Conservation (phyloP, 2,329 filamentous ascomycete genomes). For the Colletotrichum ledebouriae region DNA sequence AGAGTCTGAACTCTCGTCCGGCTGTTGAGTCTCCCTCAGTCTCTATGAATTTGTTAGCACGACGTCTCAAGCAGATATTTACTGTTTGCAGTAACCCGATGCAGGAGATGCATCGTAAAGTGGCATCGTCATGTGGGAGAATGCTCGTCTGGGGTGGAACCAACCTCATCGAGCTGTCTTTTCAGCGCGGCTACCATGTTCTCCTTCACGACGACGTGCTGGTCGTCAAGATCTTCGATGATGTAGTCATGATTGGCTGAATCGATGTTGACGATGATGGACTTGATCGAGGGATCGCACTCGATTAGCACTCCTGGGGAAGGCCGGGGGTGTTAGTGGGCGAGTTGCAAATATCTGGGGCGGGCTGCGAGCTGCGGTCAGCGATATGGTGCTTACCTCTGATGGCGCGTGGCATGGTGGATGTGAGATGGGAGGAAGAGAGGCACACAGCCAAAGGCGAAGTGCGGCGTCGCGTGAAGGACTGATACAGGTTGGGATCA, state of each 20-base stretch:
- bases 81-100: not conserved
- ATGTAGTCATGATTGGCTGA: slow-evolving; percentile 78
- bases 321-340: slow-evolving; percentile 30
- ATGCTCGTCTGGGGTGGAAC: slow-evolving; percentile 44
- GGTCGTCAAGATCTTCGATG: slow-evolving; percentile 84
- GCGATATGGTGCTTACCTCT: slow-evolving; percentile 56
- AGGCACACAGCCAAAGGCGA: not conserved
- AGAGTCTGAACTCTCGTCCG: slow-evolving; percentile 66
- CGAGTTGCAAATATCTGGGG: slow-evolving; percentile 17
- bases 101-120: slow-evolving; percentile 10
- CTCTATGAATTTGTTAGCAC: slow-evolving; percentile 51
- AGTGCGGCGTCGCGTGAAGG: not conserved
- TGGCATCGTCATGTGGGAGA: slow-evolving; percentile 5
- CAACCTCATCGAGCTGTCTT: slow-evolving; percentile 75
- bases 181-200: slow-evolving; percentile 79
- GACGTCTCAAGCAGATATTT: not conserved
- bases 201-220: slow-evolving; percentile 81
- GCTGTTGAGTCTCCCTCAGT: slow-evolving; percentile 65
- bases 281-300: slow-evolving; percentile 89
- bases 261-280: slow-evolving; percentile 85
- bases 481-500: slow-evolving; percentile 5
- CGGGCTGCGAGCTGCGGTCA: not conserved
- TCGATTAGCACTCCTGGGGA: slow-evolving; percentile 78
- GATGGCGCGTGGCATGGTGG: slow-evolving; percentile 69
- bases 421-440: not conserved